Evolutionary conservation across 176 grass and related monocot genomes (phyloP).

Genomic region (Zoysia pacifica): DNA sequence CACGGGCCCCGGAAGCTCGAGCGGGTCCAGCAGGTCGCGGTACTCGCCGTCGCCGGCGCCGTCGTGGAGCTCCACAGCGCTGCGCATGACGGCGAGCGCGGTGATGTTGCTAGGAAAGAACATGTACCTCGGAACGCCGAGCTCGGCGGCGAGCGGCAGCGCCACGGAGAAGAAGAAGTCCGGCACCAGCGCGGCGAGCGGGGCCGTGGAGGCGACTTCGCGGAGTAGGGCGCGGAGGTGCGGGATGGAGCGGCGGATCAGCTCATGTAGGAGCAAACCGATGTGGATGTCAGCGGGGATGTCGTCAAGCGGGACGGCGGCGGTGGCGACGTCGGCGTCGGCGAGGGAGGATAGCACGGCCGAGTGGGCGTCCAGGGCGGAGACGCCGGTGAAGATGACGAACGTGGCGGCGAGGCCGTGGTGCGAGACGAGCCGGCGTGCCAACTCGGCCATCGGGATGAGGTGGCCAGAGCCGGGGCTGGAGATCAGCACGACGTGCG

Average conservation of each 20-base stretch:
- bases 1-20: constrained; percentile 42
- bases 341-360: constrained; percentile 26
- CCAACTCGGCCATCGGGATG: neutral
- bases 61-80: constrained; percentile 23
- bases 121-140: constrained; percentile 48
- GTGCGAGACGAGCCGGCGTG: constrained; percentile 30
- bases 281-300: constrained; percentile 19
- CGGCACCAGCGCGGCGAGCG: constrained; percentile 39
- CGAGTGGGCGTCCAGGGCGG: neutral
- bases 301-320: constrained; percentile 44
- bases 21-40: constrained; percentile 28
- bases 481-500: constrained; percentile 45
- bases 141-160: constrained; percentile 40
- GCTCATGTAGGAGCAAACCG: neutral
- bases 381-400: constrained; percentile 34
- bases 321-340: constrained; percentile 18
- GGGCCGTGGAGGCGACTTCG: neutral
- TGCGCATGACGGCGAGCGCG: constrained; percentile 22
- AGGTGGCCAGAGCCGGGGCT: constrained; percentile 53
- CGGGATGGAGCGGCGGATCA: constrained; percentile 18
- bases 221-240: neutral
- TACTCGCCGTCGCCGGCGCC: constrained; percentile 29
- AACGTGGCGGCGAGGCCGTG: constrained; percentile 50
- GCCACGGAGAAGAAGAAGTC: constrained; percentile 42
- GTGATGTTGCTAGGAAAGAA: constrained; percentile 40